Evolutionary conservation across 352 stramenopile species (phyloP).

Genomic region (Phytophthora macrochlamydospora): DNA sequence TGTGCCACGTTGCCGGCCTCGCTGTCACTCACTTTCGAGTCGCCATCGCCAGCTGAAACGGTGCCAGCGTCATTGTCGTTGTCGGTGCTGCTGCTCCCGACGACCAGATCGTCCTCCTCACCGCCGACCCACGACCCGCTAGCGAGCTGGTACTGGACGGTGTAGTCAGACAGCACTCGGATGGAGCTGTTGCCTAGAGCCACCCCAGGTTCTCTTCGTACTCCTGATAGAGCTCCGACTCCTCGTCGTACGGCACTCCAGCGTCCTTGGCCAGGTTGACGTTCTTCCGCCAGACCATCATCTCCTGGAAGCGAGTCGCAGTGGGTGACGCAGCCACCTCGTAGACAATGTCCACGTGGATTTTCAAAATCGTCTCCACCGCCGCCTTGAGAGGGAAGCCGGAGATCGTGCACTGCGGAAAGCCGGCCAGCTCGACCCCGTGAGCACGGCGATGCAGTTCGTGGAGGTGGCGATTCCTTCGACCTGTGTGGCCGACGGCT

Average conservation of each 20-base stretch:
- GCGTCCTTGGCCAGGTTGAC: conserved; percentile 54
- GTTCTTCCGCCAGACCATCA: conserved; percentile 52
- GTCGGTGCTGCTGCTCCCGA: conserved; percentile 6
- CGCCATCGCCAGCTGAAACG: conserved; percentile 28
- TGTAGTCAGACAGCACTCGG: conserved; percentile 34
- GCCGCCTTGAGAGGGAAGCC: conserved; percentile 57
- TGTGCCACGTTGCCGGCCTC: conserved; percentile 21
- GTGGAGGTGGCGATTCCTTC: conserved; percentile 37
- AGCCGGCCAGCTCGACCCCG: conserved; percentile 44
- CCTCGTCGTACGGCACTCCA: conserved; percentile 46
- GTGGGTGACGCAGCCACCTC: conserved; percentile 25
- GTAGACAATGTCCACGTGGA: conserved; percentile 46
- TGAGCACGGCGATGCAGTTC: conserved; percentile 55
- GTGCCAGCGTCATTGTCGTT: conserved; percentile 20
- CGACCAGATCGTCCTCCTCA: conserved; percentile 15
- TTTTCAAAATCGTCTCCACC: conserved; percentile 60
- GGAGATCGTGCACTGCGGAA: conserved; percentile 57
- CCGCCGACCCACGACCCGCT: conserved; percentile 35
- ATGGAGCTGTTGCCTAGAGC: conserved; percentile 35
- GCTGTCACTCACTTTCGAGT: conserved; percentile 22
- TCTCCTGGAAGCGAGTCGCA: conserved; percentile 44
- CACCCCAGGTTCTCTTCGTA: conserved; percentile 47
- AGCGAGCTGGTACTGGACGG: conserved; percentile 39
- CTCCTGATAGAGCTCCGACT: conserved; percentile 49
- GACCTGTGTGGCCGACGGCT: conserved; percentile 51